Evolutionary conservation across 257 asterid genomes (phyloP).

Genomic region (Solanum pimpinellifolium): DNA sequence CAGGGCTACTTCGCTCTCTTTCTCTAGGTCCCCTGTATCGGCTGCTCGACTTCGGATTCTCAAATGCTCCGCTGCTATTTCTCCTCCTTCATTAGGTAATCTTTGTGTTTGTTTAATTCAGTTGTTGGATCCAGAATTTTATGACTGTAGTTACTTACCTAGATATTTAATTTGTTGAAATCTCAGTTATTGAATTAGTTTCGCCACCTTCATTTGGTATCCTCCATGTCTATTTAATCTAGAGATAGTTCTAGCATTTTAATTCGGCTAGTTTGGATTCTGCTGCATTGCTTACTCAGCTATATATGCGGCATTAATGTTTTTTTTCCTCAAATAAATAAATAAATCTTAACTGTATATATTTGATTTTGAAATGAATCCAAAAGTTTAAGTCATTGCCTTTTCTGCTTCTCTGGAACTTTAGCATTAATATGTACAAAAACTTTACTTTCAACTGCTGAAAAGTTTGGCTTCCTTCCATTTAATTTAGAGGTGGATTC

Average conservation of each 20-base stretch:
- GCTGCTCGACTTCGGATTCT: background rate
- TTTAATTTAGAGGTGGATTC: background rate
- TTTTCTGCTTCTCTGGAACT: background rate
- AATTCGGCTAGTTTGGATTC: background rate
- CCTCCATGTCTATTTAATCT: background rate
- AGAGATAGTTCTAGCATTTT: background rate
- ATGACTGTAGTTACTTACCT: background rate
- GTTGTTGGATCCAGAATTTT: background rate
- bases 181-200: background rate
- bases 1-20: slow-evolving; percentile 13
- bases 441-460: background rate
- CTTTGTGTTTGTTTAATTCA: background rate
- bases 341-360: background rate
- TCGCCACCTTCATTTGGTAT: background rate
- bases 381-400: background rate
- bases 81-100: slow-evolving; percentile 38
- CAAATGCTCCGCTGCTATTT: background rate
- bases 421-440: background rate
- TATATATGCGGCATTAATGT: background rate
- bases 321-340: background rate
- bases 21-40: background rate
- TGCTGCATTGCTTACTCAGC: background rate
- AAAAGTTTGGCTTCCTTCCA: background rate
- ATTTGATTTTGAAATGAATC: background rate
- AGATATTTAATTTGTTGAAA: background rate